phyloP scores from a whole-genome alignment of 352 stramenopile species.

The Globisporangium orthogonon region DNA sequence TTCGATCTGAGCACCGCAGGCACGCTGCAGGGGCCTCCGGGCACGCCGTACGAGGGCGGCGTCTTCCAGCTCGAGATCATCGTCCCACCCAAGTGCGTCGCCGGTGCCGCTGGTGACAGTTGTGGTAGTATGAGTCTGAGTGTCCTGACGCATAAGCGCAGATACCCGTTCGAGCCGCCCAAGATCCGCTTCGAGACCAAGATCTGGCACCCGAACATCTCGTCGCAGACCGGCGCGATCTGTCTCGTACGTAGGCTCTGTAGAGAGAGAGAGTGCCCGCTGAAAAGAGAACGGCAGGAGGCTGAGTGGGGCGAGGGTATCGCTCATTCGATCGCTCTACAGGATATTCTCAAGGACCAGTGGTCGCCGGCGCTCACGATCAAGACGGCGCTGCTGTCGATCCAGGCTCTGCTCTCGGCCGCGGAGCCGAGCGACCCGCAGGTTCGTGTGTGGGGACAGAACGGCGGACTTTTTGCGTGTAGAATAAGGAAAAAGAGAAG shows the following conservation, averaged over 20 bases:
- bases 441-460: conserved; percentile 20
- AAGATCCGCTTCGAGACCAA: conserved; percentile 93
- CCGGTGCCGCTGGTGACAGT: neutral
- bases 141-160: conserved; percentile 11
- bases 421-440: conserved; percentile 90
- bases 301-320: neutral
- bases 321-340: neutral
- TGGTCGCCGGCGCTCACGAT: conserved; percentile 96
- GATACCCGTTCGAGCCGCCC: conserved; percentile 94
- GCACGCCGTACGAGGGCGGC: conserved; percentile 85
- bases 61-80: conserved; percentile 92
- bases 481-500: too few relatives aligned
- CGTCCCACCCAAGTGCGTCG: conserved; percentile 87
- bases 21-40: conserved; percentile 41
- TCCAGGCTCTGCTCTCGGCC: conserved; percentile 94
- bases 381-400: conserved; percentile 94
- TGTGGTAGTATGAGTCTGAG: neutral
- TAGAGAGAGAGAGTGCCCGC: neutral
- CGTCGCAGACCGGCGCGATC: conserved; percentile 95
- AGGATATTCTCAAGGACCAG: conserved; percentile 97
- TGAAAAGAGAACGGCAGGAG: neutral
- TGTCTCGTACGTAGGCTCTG: conserved; percentile 69
- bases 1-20: neutral
- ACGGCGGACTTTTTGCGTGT: too few relatives aligned
- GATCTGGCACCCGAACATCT: conserved; percentile 98